phyloP scores from a whole-genome alignment of 169 alveolate genomes.

The Cryptosporidium tyzzeri region DNA sequence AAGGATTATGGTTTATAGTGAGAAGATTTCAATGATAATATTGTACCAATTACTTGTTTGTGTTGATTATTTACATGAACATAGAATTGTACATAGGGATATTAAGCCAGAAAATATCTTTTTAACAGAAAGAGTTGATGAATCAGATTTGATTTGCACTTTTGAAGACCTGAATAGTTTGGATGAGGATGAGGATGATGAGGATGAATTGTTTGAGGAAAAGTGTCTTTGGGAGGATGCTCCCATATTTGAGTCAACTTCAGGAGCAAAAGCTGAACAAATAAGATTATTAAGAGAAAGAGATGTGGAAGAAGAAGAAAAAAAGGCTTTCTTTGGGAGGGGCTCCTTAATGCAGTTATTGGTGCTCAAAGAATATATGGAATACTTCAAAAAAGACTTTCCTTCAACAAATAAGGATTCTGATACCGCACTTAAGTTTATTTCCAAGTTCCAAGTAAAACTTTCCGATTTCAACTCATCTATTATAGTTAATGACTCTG shows the following conservation, averaged over 20 bases:
- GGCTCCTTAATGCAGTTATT: not conserved
- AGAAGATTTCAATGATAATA: conserved; percentile 9
- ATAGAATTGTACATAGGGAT: conserved; percentile 38
- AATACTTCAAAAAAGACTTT: conserved; percentile 2
- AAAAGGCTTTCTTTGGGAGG: not conserved
- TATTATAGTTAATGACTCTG: conserved; percentile 12
- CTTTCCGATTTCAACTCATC: conserved; percentile 56
- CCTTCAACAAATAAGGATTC: not conserved
- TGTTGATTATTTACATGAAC: conserved; percentile 41
- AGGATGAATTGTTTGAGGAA: conserved; percentile 40
- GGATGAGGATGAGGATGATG: conserved; percentile 12
- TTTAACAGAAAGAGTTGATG: not conserved
- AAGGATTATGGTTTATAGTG: conserved; percentile 7
- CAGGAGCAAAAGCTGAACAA: conserved; percentile 27
- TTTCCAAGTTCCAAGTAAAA: not conserved
- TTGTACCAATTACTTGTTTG: conserved; percentile 33
- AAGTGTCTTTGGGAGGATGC: conserved; percentile 45
- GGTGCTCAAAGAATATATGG: conserved; percentile 7
- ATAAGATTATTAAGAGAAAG: not conserved
- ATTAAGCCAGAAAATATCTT: conserved; percentile 68
- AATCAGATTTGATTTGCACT: not conserved
- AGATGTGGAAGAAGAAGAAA: not conserved
- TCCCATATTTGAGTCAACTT: conserved; percentile 37
- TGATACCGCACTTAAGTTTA: not conserved
- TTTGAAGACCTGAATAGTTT: not conserved